Base-by-base conservation (phyloP, 1,284 basidiomycete genomes). In the Ustilago trichophora region DNA sequence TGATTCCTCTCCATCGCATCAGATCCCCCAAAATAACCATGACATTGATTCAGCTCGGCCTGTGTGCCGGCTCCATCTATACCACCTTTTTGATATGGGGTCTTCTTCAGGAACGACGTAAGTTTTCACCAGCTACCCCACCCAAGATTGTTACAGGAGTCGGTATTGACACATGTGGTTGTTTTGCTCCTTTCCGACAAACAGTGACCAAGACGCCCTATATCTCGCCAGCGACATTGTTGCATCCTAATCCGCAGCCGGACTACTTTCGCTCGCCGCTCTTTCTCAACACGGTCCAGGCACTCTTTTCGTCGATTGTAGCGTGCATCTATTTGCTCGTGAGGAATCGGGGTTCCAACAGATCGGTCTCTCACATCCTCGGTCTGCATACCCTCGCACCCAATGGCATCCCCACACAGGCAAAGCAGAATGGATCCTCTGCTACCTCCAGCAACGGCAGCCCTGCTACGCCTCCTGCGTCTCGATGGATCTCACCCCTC, bases 211-310 rank as follows among this genome's bases (percentile, higher is more conserved):
- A 77, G 40, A 78, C 78, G 18, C 72, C 66, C 15, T 81, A 80
- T 34, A 41, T 26, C 1, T 50, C 67, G 9, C 53, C 58, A 13
- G 52, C 67, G 15, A 71, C 62, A 6, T 35, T 72, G 33, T 46
- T 66, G 18, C 70, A 77, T 37, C 67, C 74, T 2, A 68, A 58
- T 33, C 52, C 59, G 6, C 66, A 66, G 25, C 57, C 57, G 24
- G 80, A 77, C 54, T 74, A 54, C 55, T 96, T 96, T 84, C 88
- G 89, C 72, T 93, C 91, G 0, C 88, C 92, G 1, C 84, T 95
- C 18, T 90, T 95, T 79, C 87, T 97, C 82, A 91, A 91, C 65
- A 92, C 90, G 27, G 88, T 88, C 53, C 94, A 98, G 83, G 92
- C 92, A 67, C 84, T 88, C 31, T 87, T 93, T 27, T 91, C 90